Base-by-base conservation (phyloP, 1,284 basidiomycete species). In the Boletus semigastroideus region DNA sequence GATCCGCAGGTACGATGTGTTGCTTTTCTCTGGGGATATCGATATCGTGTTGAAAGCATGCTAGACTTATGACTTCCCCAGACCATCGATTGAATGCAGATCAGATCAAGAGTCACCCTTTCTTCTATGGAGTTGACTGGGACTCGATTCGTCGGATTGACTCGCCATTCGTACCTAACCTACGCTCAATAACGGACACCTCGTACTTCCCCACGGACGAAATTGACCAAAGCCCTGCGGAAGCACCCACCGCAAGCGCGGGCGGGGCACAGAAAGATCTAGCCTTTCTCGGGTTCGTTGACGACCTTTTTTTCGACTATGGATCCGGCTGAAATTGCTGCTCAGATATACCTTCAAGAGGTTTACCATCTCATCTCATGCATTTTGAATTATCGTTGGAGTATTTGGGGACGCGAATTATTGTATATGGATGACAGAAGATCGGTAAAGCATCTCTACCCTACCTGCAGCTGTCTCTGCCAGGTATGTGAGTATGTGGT, bases 111-210 rank as follows among this genome's bases (percentile, higher is more conserved):
- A 80, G 78, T 13, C 96, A 98, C 69, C 83, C 91, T 3, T 99
- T 98, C 79, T 99, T 98, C 75, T 94, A 94, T 64, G 96, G 96
- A 36, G 97, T 98, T 33, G 94, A 98, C 67, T 99, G 96, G 95
- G 73, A 78, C 9, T 80, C 80, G 6, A 94, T 99, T 66, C 84
- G 94, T 33, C 80, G 83, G 47, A 98, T 99, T 55, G 94, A 97
- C 64, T 86, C 95, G 10, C 97, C 96, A 1, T 98, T 98, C 68
- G 88, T 98, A 22, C 96, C 96, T 16, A 91, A 94, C 56, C 78
- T 99, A 40, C 86, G 87, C 38, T 94, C 90, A 14, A 88, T 95
- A 65, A 96, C 93, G 27, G 94, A 98, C 66, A 97, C 94, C 4
- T 93, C 90, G 19, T 98, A 98, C 75, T 98, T 98, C 82, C 95